Evolutionary conservation across 2,329 filamentous ascomycete species (phyloP).

Genomic region (Aspergillus viridinutans): DNA sequence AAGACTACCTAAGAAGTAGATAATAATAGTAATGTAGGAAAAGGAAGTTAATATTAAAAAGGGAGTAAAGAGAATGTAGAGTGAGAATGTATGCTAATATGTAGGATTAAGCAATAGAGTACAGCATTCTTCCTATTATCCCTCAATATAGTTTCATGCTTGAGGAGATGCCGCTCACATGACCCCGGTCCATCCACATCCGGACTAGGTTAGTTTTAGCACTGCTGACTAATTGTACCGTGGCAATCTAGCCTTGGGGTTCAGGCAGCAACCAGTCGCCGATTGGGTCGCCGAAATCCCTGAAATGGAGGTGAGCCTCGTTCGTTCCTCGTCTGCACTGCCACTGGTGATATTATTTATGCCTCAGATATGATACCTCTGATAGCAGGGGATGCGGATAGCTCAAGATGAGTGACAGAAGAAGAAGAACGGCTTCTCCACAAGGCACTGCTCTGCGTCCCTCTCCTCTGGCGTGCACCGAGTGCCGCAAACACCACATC

Average conservation of each 20-base stretch:
- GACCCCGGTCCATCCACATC: too few relatives aligned
- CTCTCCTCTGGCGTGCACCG: slow-evolving; percentile 41
- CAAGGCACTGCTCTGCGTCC: slow-evolving; percentile 11
- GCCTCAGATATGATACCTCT: background rate
- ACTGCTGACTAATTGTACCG: background rate
- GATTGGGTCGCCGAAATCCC: background rate
- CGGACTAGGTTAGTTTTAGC: too few relatives aligned
- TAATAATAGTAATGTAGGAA: too few relatives aligned
- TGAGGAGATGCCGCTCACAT: too few relatives aligned
- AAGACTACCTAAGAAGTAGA: too few relatives aligned
- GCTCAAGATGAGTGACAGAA: background rate
- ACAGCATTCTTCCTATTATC: too few relatives aligned
- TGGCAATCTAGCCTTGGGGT: background rate
- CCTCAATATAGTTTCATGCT: too few relatives aligned
- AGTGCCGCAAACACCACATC: slow-evolving; percentile 57
- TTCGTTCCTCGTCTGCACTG: background rate
- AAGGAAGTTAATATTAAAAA: too few relatives aligned
- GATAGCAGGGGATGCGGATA: background rate
- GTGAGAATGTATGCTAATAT: too few relatives aligned
- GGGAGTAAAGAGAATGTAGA: too few relatives aligned
- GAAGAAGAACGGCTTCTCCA: slow-evolving; percentile 16
- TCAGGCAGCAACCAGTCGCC: background rate
- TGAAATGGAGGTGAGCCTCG: background rate
- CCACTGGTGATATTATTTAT: background rate
- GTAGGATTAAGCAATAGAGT: too few relatives aligned